phyloP scores from a whole-genome alignment of 1,139 yeast genomes.

The Candida buenavistaensis region DNA sequence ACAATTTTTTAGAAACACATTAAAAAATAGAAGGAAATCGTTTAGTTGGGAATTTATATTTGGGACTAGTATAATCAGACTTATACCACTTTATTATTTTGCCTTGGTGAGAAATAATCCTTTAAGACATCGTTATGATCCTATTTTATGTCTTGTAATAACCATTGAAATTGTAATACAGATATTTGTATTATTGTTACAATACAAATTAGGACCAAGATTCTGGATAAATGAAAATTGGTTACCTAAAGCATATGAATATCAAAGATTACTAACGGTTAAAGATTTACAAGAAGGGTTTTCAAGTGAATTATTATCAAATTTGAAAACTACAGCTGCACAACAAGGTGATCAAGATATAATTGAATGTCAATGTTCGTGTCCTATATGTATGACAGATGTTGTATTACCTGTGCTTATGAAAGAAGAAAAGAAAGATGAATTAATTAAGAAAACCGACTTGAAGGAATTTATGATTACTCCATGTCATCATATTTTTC shows the following conservation, averaged over 20 bases:
- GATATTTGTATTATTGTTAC: conserved; percentile 55
- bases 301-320: conserved; percentile 36
- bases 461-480: conserved; percentile 75
- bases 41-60: conserved; percentile 70
- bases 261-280: conserved; percentile 64
- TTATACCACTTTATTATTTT: conserved; percentile 66
- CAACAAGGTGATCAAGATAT: conserved; percentile 22
- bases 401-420: conserved; percentile 59
- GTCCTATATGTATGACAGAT: conserved; percentile 88
- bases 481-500: conserved; percentile 90
- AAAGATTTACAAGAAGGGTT: conserved; percentile 63
- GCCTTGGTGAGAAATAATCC: conserved; percentile 44
- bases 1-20: conserved; percentile 76
- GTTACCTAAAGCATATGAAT: conserved; percentile 79
- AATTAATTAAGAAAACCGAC: conserved; percentile 20
- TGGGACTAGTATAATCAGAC: conserved; percentile 63
- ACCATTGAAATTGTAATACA: conserved; percentile 59
- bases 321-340: conserved; percentile 15
- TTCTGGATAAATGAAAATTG: conserved; percentile 77
- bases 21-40: conserved; percentile 68
- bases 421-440: conserved; percentile 14
- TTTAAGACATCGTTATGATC: conserved; percentile 56
- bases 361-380: conserved; percentile 48
- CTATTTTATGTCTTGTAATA: conserved; percentile 44
- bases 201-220: conserved; percentile 71